Evolutionary conservation across 1,139 yeast species (phyloP), one percentile per base, ranked within the genome.

Genomic region (Yamadazyma sp.): DNA sequence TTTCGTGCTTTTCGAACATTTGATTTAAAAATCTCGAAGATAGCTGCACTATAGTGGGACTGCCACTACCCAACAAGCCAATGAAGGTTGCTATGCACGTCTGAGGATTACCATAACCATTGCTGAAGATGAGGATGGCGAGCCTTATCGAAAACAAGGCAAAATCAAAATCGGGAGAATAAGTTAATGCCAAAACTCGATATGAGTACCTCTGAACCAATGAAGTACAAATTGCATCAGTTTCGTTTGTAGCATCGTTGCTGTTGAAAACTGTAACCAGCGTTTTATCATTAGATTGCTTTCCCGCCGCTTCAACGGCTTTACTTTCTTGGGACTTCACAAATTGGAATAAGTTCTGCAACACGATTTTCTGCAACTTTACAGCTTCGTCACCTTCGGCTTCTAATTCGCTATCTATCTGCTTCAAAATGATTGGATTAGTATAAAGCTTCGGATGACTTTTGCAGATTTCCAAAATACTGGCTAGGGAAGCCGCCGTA

Each of bases 101-200:
- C 40, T 83, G 76, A 1, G 95, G 96, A 52, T 84, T 86, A 0
- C 84, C 85, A 57, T 78, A 82, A 0, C 95, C 95, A 36, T 78
- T 67, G 23, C 69, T 68, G 3, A 83, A 70, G 18, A 83, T 73
- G 33, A 76, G 56, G 39, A 71, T 77, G 28, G 86, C 53, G 46
- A 82, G 77, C 28, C 70, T 65, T 6, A 82, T 70, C 1, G 86
- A 78, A 3, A 70, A 52, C 30, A 62, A 54, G 0, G 87, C 74
- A 30, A 62, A 60, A 10, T 44, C 42, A 8, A 70, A 67, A 29
- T 76, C 73, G 6, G 27, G 17, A 3, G 30, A 17, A 26, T 10
- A 33, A 3, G 31, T 26, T 10, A 80, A 56, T 3, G 61, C 58
- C 24, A 83, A 59, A 5, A 83, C 67, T 6, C 59, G 56, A 2